phyloP scores from a whole-genome alignment of 2,329 filamentous ascomycete genomes.

The Westerdykella aurantiaca region DNA sequence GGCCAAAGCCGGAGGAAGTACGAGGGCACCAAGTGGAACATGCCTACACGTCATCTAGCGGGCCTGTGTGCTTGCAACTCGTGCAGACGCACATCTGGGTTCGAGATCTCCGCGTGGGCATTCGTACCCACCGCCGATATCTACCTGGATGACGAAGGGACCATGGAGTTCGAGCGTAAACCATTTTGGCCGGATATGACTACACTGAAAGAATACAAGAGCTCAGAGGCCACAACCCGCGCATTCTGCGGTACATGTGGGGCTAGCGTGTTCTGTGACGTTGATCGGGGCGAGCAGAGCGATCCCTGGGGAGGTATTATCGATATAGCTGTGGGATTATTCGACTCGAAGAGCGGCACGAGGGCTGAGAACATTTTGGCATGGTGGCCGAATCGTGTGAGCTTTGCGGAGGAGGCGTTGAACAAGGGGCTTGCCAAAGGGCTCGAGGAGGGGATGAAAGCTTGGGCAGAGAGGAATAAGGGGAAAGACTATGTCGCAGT shows the following conservation, averaged over 20 bases:
- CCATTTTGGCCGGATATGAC: conserved; percentile 38
- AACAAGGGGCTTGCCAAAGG: conserved; percentile 35
- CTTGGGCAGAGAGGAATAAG: conserved; percentile 11
- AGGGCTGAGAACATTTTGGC: conserved; percentile 42
- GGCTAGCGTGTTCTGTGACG: conserved; percentile 44
- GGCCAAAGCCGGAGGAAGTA: conserved; percentile 17
- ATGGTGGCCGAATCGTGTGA: conserved; percentile 39
- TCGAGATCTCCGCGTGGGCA: conserved; percentile 46
- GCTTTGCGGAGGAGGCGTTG: conserved; percentile 29
- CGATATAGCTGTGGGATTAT: conserved; percentile 43
- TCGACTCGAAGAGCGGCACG: conserved; percentile 41
- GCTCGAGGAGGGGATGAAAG: conserved; percentile 27
- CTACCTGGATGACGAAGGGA: conserved; percentile 25
- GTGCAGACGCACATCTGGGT: conserved; percentile 41
- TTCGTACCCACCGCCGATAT: conserved; percentile 39
- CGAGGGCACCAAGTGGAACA: too few relatives aligned
- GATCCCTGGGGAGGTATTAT: conserved; percentile 26
- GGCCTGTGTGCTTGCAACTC: conserved; percentile 45
- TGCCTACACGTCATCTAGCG: conserved; percentile 34
- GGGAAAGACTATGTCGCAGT: conserved; percentile 6
- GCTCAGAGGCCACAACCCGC: conserved; percentile 42
- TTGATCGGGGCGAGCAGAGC: conserved; percentile 27
- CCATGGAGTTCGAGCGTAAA: conserved; percentile 8
- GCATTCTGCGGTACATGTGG: conserved; percentile 48
- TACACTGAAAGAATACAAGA: conserved; percentile 32